phyloP scores from a whole-genome alignment of 208 protist genomes.

The Tritrichomonas foetus region DNA sequence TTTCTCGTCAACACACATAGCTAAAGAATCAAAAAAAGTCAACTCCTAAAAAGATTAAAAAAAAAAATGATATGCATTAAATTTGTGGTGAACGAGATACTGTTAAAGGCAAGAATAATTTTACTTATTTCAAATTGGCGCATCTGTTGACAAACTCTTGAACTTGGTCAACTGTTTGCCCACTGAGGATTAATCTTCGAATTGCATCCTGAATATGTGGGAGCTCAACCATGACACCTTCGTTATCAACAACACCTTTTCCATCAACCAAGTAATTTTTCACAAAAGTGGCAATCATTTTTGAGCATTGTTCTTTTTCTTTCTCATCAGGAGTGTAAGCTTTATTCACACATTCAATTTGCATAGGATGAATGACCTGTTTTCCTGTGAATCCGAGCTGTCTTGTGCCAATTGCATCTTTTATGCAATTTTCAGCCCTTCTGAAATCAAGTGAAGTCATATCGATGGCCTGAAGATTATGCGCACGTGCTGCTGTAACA shows the following conservation, averaged over 20 bases:
- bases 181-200: slow-evolving; percentile 17
- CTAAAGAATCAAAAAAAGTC: too few species aligned
- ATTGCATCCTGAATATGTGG: not conserved
- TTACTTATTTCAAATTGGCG: too few species aligned
- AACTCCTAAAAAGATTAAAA: too few species aligned
- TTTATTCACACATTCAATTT: slow-evolving; percentile 9
- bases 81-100: too few species aligned
- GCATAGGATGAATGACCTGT: slow-evolving; percentile 40
- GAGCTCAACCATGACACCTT: not conserved
- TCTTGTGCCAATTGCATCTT: not conserved
- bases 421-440: not conserved
- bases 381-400: not conserved
- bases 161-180: not conserved
- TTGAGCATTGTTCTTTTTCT: not conserved
- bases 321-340: not conserved
- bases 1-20: too few species aligned
- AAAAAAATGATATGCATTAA: too few species aligned
- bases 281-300: not conserved
- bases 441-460: slow-evolving; percentile 30
- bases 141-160: not conserved
- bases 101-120: too few species aligned
- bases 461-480: not conserved
- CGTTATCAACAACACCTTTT: not conserved
- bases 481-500: not conserved
- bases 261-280: not conserved